Percentiles rank a stretch among this genome's conserved stretches.
Conservation (phyloP, 441 rosid genomes). For the Syzygium malaccense region DNA sequence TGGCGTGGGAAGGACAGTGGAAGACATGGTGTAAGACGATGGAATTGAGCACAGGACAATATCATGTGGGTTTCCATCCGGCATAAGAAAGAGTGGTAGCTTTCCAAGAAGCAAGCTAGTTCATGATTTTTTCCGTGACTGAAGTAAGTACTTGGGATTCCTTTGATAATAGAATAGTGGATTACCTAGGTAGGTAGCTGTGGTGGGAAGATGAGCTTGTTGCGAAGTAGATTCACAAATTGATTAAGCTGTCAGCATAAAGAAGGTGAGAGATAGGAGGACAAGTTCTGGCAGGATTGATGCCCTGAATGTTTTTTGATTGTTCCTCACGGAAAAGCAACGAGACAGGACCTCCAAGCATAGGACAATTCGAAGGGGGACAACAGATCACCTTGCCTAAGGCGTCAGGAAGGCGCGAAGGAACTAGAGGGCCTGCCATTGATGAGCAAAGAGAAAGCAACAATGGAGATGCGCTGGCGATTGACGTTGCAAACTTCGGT, state of each 20-base stretch:
- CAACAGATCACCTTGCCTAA: neutral
- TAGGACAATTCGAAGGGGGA: neutral
- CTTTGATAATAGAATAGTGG: no score
- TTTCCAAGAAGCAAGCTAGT: neutral
- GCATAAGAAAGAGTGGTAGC: neutral
- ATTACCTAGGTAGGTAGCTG: neutral
- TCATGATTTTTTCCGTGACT: neutral
- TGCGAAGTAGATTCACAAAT: neutral
- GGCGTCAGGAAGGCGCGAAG: neutral
- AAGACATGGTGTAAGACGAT: neutral
- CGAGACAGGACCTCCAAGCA: neutral
- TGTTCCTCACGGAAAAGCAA: no score
- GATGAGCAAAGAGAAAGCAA: neutral
- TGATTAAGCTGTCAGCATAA: neutral
- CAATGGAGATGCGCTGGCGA: neutral
- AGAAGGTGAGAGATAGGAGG: neutral
- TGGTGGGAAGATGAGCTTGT: neutral
- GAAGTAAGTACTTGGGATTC: no score
- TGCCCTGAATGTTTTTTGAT: neutral
- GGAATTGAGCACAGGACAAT: neutral
- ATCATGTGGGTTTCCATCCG: no score
- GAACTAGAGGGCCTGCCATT: neutral
- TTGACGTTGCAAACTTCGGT: neutral
- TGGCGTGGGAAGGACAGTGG: no score
- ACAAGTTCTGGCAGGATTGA: neutral